Percentiles rank a stretch among this genome's conserved stretches.
Evolutionary conservation across 345 rosid species (phyloP).

Genomic region (Pistacia vera): DNA sequence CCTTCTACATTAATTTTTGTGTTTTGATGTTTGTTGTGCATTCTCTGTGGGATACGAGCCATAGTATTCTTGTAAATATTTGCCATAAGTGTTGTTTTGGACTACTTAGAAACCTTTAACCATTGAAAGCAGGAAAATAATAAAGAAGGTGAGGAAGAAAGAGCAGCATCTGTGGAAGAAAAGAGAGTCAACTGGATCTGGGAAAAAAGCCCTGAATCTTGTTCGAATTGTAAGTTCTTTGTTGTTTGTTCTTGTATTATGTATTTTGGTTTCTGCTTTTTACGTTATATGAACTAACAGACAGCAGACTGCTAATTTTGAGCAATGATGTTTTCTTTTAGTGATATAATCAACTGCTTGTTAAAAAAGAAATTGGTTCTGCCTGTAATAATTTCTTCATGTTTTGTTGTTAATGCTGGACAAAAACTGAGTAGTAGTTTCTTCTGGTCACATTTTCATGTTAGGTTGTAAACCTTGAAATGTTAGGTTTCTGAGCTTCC

Average conservation of each 20-base stretch:
- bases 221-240: slow-evolving; percentile 58
- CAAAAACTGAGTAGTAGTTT: background rate
- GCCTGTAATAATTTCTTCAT: background rate
- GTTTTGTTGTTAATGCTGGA: background rate
- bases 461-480: slow-evolving; percentile 13
- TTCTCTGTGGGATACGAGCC: background rate
- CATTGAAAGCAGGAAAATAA: slow-evolving; percentile 37
- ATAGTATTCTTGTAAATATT: background rate
- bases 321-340: background rate
- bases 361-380: background rate
- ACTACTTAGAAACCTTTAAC: slow-evolving; percentile 9
- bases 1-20: background rate
- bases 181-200: slow-evolving; percentile 78
- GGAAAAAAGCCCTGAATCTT: slow-evolving; percentile 74
- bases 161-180: slow-evolving; percentile 82
- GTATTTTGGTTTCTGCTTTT: background rate
- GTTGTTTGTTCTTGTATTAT: background rate
- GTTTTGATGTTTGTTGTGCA: background rate
- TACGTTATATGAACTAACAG: background rate
- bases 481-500: slow-evolving; percentile 77
- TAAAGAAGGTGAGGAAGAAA: slow-evolving; percentile 48
- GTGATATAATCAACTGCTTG: background rate
- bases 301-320: background rate
- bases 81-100: background rate
- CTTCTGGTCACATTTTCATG: background rate